phyloP scores from a whole-genome alignment of 73 alveolate species.

The Effrenium voratum region DNA sequence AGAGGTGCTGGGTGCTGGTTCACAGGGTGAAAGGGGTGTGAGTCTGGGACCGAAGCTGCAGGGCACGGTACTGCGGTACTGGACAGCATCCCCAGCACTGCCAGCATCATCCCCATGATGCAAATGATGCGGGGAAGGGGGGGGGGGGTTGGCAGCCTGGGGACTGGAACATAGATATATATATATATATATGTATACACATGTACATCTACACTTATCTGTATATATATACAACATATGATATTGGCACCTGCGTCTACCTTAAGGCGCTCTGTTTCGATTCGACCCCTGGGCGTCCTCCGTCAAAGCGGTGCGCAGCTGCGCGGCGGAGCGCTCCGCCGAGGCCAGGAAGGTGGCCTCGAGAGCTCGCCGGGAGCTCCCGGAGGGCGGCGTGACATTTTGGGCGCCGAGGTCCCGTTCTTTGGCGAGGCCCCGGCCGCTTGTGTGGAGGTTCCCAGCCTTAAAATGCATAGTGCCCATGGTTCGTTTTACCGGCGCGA shows the following conservation, averaged over 20 bases:
- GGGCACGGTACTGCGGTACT: too few relatives aligned
- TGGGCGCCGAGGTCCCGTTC: background rate
- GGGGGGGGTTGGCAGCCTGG: too few relatives aligned
- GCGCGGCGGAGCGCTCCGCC: conserved; percentile 78
- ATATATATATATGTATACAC: background rate
- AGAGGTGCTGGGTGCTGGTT: too few relatives aligned
- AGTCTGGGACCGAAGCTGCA: too few relatives aligned
- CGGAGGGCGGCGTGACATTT: background rate
- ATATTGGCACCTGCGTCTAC: background rate
- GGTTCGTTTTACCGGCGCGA: too few relatives aligned
- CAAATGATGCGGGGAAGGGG: too few relatives aligned
- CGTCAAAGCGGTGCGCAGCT: conserved; percentile 64
- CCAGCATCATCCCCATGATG: too few relatives aligned
- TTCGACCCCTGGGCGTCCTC: background rate
- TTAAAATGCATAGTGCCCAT: too few relatives aligned
- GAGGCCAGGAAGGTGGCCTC: conserved; percentile 82
- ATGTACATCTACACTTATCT: background rate
- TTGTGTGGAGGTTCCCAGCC: too few relatives aligned
- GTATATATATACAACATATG: background rate
- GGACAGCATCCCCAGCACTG: too few relatives aligned
- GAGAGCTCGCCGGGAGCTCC: background rate
- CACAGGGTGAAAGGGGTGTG: too few relatives aligned
- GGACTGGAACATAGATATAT: background rate
- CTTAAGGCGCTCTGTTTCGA: background rate
- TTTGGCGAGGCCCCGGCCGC: too few relatives aligned